phyloP scores from a whole-genome alignment of 1,139 yeast genomes.

The Suhomyces choctaworum region DNA sequence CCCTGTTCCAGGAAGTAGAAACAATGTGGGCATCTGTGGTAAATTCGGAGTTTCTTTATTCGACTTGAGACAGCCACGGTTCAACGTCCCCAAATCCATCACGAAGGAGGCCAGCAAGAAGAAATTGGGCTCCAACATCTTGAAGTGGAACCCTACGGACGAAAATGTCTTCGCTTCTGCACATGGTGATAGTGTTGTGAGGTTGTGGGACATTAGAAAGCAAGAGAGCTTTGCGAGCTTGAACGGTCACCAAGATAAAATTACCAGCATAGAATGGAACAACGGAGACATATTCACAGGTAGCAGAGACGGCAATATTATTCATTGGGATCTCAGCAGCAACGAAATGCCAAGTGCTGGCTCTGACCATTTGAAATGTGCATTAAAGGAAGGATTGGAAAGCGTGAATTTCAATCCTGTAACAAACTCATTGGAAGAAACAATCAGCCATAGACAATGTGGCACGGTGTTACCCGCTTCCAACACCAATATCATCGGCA shows the following conservation, averaged over 20 bases:
- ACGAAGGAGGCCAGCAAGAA: constrained; percentile 16
- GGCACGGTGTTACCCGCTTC: constrained; percentile 64
- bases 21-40: constrained; percentile 59
- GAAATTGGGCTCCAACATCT: constrained; percentile 24
- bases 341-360: constrained; percentile 21
- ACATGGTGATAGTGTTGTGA: constrained; percentile 57
- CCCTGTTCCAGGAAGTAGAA: constrained; percentile 37
- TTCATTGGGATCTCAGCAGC: constrained; percentile 68
- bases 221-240: constrained; percentile 55
- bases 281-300: constrained; percentile 61
- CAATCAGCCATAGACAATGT: constrained; percentile 50
- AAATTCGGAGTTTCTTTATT: constrained; percentile 68
- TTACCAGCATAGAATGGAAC: constrained; percentile 66
- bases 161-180: constrained; percentile 67
- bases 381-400: constrained; percentile 48
- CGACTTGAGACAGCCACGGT: constrained; percentile 56
- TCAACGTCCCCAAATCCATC: constrained; percentile 33
- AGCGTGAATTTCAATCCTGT: constrained; percentile 41
- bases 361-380: constrained; percentile 36
- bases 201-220: constrained; percentile 76
- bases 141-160: constrained; percentile 65
- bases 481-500: constrained; percentile 47
- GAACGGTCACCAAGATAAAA: constrained; percentile 54
- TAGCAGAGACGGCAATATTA: constrained; percentile 68
- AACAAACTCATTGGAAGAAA: constrained; percentile 32